phyloP scores from a whole-genome alignment of 2,329 filamentous ascomycete species.

The Ustilaginoidea virens region DNA sequence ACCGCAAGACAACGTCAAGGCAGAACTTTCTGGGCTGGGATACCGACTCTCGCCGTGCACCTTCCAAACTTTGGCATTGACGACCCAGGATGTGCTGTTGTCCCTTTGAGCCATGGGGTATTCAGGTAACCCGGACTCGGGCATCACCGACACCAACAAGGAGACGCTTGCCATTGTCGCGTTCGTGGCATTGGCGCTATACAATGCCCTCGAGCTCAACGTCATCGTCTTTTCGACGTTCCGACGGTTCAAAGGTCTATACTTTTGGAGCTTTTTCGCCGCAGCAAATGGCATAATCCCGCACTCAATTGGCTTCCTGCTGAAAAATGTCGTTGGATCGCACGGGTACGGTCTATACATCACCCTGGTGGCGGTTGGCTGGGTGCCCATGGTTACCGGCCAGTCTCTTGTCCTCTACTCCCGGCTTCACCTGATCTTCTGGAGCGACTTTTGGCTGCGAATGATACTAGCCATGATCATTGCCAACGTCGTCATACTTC shows the following conservation, averaged over 20 bases:
- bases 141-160: neutral
- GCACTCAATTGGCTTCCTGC: constrained; percentile 28
- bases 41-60: no score
- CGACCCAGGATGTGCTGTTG: no score
- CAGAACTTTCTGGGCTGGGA: no score
- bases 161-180: constrained; percentile 1
- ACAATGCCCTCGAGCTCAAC: constrained; percentile 16
- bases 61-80: no score
- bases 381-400: constrained; percentile 37
- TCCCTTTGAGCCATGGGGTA: constrained; percentile 5
- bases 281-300: constrained; percentile 16
- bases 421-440: constrained; percentile 41
- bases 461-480: constrained; percentile 41
- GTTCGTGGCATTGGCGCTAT: constrained; percentile 8
- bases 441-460: constrained; percentile 29
- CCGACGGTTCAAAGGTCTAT: constrained; percentile 14
- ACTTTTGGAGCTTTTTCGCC: constrained; percentile 22
- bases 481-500: constrained; percentile 33
- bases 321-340: constrained; percentile 19
- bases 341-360: constrained; percentile 7
- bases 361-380: constrained; percentile 10
- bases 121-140: constrained; percentile 3
- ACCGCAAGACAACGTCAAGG: no score
- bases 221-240: constrained; percentile 18
- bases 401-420: constrained; percentile 46